Percentiles rank a stretch among this genome's conserved stretches.
Evolutionary conservation across 1,284 basidiomycete genomes (phyloP).

Genomic region (Ustilago cynodontis): DNA sequence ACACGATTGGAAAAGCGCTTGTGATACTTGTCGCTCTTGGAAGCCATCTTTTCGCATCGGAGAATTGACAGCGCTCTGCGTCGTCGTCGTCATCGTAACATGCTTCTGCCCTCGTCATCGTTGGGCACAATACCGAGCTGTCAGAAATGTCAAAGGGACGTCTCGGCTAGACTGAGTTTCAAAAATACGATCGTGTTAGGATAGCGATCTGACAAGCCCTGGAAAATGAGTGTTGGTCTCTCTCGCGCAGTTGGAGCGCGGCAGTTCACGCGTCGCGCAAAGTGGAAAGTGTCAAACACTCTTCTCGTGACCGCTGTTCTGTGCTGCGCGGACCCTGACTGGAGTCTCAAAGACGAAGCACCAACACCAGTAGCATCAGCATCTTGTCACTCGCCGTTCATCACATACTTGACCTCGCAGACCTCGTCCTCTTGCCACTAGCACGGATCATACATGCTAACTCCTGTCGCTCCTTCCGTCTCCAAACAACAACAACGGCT

Average conservation of each 20-base stretch:
- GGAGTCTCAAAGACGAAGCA: not conserved
- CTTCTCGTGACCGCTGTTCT: not conserved
- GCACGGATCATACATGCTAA: not conserved
- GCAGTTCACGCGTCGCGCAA: slow-evolving; percentile 49
- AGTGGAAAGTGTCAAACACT: slow-evolving; percentile 17
- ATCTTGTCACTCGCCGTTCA: not conserved
- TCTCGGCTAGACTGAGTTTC: slow-evolving; percentile 6
- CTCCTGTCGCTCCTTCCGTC: not conserved
- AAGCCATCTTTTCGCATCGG: not conserved
- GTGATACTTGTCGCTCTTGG: not conserved
- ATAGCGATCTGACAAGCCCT: not conserved
- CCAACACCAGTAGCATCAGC: not conserved
- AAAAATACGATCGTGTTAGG: not conserved
- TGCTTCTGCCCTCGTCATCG: not conserved
- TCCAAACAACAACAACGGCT: not conserved
- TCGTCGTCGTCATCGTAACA: slow-evolving; percentile 18
- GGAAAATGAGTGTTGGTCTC: slow-evolving; percentile 30
- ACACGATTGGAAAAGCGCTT: not conserved
- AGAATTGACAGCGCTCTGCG: not conserved
- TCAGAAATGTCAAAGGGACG: slow-evolving; percentile 26
- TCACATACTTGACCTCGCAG: not conserved
- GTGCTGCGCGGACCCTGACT: slow-evolving; percentile 20
- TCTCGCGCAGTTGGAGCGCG: not conserved
- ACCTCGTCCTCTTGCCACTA: not conserved
- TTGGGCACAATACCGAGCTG: slow-evolving; percentile 9